Evolutionary conservation across 805 yeast genomes (phyloP), one percentile per base, ranked within the genome.

Genomic region (Cyberlindnera japonica): DNA sequence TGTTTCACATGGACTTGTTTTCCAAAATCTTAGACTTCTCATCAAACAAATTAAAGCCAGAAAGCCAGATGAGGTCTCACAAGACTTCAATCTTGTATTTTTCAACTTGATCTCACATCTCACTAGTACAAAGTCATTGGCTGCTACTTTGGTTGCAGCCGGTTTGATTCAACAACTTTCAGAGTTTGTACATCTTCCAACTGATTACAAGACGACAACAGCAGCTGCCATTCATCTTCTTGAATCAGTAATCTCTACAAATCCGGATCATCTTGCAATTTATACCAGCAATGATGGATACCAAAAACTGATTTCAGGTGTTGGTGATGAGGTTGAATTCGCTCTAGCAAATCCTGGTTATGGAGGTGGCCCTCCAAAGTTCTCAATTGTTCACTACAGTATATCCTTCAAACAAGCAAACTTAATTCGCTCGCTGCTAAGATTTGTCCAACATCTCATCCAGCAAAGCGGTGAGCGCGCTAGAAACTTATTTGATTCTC

Each of bases 401-500:
- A 76, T 81, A 14, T 67, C 80, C 6, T 77, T 74, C 48, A 67
- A 79, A 44, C 88, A 83, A 52, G 75, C 80, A 8, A 72, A 77
- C 29, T 68, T 74, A 45, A 63, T 81, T n/a, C 67, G 76, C 45
- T 72, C 79, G 29, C 58, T 84, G 36, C 61, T 88, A 50, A 83
- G 79, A 45, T 70, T 89, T 19, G 79, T 82, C 0, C 61, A 77
- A 17, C 74, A 79, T 47, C 61, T 89, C 33, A 69, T 90, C 30
- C 77, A 76, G 40, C 71, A 80, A n/a, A 75, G 83, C 5, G 93
- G 95, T 30, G 96, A 89, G 56, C 71, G 93, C 43, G 75, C 88
- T 54, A 75, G 96, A 58, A 87, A 87, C 47, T 61, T 91, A 28
- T 85, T 87, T 53, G 98, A 91, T 54, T 85, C 96, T 0, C 80